Conservation (phyloP, 1,139 yeast species). For the Yamadazyma jaroonii region DNA sequence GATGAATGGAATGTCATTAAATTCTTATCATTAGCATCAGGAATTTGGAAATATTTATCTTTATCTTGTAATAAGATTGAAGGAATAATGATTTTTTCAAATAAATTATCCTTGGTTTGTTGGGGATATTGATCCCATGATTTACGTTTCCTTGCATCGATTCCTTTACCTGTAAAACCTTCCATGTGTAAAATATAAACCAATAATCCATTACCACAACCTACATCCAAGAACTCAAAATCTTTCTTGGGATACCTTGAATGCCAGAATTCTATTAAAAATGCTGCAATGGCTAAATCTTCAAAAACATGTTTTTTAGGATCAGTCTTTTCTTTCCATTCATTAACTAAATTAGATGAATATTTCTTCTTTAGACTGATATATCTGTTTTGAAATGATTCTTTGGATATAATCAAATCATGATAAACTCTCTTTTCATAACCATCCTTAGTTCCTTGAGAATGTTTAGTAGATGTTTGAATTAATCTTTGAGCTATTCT, state of each 20-base stretch:
- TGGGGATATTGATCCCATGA: slow-evolving; percentile 79
- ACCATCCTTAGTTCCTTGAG: slow-evolving; percentile 78
- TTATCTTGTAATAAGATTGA: slow-evolving; percentile 54
- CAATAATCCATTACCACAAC: slow-evolving; percentile 92
- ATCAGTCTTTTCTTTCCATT: slow-evolving; percentile 92
- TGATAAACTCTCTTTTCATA: slow-evolving; percentile 87
- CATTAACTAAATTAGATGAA: slow-evolving; percentile 70
- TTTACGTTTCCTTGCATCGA: slow-evolving; percentile 87
- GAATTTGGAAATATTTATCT: slow-evolving; percentile 35
- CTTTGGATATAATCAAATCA: slow-evolving; percentile 81
- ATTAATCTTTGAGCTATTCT: slow-evolving; percentile 80
- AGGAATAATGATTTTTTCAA: slow-evolving; percentile 82
- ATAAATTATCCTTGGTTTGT: slow-evolving; percentile 52
- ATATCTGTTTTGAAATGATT: slow-evolving; percentile 79
- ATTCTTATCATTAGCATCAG: slow-evolving; percentile 58
- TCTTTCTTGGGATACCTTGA: slow-evolving; percentile 43
- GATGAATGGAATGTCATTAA: slow-evolving; percentile 49
- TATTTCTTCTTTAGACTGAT: slow-evolving; percentile 78
- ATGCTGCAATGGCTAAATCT: slow-evolving; percentile 94
- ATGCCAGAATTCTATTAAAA: slow-evolving; percentile 84
- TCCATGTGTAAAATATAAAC: slow-evolving; percentile 74
- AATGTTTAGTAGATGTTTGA: slow-evolving; percentile 79
- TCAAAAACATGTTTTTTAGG: slow-evolving; percentile 96
- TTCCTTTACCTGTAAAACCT: slow-evolving; percentile 80
- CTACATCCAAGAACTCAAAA: slow-evolving; percentile 81